Percentiles rank a stretch among this genome's conserved stretches.
These are phyloP conservation scores for Solanum appendiculatum DNA, from an alignment of 257 asterid genomes.

Conservation along the genomic window DNA sequence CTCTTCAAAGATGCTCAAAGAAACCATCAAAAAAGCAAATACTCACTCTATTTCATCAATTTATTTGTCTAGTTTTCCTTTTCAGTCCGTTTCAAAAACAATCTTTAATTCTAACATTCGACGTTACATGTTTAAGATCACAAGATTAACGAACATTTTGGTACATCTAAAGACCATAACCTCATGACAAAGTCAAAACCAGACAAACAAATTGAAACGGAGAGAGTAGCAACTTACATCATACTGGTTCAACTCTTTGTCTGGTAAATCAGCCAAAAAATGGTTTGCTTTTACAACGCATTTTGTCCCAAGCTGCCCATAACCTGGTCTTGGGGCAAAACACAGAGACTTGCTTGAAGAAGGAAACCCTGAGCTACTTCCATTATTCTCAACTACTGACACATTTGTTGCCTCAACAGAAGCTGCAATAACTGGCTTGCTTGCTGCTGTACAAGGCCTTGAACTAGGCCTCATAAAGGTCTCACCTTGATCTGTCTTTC, in stretches of 20 bases:
- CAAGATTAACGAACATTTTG: not conserved
- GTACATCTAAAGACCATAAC: not conserved
- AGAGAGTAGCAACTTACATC: constrained; percentile 51
- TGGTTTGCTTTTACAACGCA: constrained; percentile 98
- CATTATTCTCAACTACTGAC: not conserved
- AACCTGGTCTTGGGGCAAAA: constrained; percentile 84
- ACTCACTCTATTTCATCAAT: not conserved
- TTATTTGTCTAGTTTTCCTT: not conserved
- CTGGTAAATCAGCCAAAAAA: constrained; percentile 86
- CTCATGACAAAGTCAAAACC: not conserved
- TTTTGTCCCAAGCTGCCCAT: constrained; percentile 83
- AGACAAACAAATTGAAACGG: not conserved
- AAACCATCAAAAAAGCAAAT: not conserved
- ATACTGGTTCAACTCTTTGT: constrained; percentile 92
- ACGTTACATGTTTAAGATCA: not conserved
- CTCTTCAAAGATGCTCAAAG: constrained; percentile 7
- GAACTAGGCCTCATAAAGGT: constrained; percentile 74
- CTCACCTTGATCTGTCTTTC: constrained; percentile 81
- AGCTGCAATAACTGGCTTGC: constrained; percentile 23
- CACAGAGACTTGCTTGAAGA: constrained; percentile 68
- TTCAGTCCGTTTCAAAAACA: not conserved
- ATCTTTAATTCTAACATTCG: not conserved
- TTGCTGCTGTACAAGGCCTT: constrained; percentile 70
- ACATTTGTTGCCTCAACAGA: not conserved
- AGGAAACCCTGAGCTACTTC: constrained; percentile 31